These are phyloP conservation scores for Mycosphaerella arachidis DNA, from an alignment of 2,329 filamentous ascomycete species.

Conservation along the genomic window DNA sequence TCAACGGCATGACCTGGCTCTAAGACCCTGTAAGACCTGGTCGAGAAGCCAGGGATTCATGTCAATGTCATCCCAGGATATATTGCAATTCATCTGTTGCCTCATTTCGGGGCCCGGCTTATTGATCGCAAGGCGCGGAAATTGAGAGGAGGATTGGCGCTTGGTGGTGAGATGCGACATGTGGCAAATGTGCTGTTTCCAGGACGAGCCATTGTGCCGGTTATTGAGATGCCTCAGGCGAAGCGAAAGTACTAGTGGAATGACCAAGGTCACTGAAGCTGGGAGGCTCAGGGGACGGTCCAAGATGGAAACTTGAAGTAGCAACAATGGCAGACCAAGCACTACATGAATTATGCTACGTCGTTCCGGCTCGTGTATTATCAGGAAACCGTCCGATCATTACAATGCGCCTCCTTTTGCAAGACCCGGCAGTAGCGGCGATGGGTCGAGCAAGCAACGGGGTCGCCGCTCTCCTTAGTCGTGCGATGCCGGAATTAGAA, in stretches of 20 bases:
- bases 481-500: constrained; percentile 1
- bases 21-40: neutral
- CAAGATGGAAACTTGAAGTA: neutral
- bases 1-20: no score
- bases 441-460: neutral
- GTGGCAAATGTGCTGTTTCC: no score
- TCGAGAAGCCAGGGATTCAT: neutral
- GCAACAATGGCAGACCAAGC: neutral
- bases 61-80: neutral
- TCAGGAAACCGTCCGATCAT: constrained; percentile 1
- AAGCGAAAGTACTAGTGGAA: neutral
- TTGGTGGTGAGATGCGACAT: neutral
- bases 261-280: neutral
- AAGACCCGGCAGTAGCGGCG: neutral
- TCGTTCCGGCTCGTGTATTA: neutral
- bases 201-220: no score
- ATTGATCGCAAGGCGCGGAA: neutral
- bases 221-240: no score
- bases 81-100: neutral
- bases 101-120: neutral
- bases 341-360: constrained; percentile 2
- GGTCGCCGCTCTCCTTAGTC: neutral
- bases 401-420: constrained; percentile 6
- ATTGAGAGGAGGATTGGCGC: neutral
- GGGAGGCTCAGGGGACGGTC: no score